A percentile compares a stretch with the other conserved stretches of the same genome.
These are phyloP conservation scores for Dactylis glomerata DNA, from an alignment of 176 grass and related monocot genomes.

Conservation along the genomic window DNA sequence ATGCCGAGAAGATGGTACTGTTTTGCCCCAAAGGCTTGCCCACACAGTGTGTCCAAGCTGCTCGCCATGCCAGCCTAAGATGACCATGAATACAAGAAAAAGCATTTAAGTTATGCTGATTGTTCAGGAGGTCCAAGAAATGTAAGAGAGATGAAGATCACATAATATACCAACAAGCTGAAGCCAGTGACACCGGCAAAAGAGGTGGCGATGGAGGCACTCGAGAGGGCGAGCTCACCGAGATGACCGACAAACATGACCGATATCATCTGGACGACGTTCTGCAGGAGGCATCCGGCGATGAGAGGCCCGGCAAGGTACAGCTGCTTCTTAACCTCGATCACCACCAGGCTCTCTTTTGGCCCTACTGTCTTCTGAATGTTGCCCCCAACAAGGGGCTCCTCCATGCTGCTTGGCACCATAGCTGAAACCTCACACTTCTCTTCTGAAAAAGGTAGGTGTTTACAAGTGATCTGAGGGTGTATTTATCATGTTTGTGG, in stretches of 20 bases:
- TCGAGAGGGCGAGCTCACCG: slow-evolving; percentile 44
- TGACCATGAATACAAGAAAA: background rate
- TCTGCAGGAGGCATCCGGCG: slow-evolving; percentile 43
- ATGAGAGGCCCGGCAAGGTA: slow-evolving; percentile 44
- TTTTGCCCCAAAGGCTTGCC: slow-evolving; percentile 69
- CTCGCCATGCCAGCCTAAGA: slow-evolving; percentile 43
- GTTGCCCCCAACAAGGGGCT: slow-evolving; percentile 23
- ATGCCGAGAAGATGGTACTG: slow-evolving; percentile 56
- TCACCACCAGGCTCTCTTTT: slow-evolving; percentile 8
- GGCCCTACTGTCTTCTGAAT: background rate
- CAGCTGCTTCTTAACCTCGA: slow-evolving; percentile 35
- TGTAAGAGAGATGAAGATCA: background rate
- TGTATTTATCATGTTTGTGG: background rate
- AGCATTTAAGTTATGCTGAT: background rate
- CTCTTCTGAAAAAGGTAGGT: background rate
- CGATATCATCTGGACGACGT: slow-evolving; percentile 46
- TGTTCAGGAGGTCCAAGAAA: background rate
- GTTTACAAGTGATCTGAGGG: background rate
- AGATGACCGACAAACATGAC: slow-evolving; percentile 49
- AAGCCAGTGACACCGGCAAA: slow-evolving; percentile 47
- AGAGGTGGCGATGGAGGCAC: slow-evolving; percentile 50
- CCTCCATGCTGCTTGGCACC: slow-evolving; percentile 21
- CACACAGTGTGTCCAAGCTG: slow-evolving; percentile 56
- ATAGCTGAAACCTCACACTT: background rate
- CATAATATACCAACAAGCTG: slow-evolving; percentile 37